Evolutionary conservation across 805 yeast genomes (phyloP), one percentile per base, ranked within the genome.

Genomic region (Pichia nakasei): DNA sequence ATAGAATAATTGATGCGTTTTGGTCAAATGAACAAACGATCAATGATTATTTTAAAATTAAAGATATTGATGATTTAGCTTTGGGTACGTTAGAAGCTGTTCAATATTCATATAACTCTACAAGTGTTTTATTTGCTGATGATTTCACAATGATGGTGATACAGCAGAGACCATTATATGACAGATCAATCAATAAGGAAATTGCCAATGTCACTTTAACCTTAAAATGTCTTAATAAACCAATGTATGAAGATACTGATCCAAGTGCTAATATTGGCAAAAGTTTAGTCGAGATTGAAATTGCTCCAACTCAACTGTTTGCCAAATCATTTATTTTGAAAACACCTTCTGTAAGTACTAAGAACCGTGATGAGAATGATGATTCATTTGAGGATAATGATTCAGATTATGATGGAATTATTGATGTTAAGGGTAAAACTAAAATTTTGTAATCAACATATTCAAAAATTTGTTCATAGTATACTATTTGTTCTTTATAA

Each of bases 401-500:
- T 29, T 58, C 52, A 40, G 53, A 45, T 18, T 32, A 18, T 19
- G 44, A 41, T 32, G 47, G 39, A 9, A 49, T 56, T 41, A 58
- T 60, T 27, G 60, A 57, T 43, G 52, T 61, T 21, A 50, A 58
- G 29, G 66, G 65, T 22, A 55, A 46, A 35, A 61, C 65, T 15
- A 57, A 48, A 43, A 47, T 34, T 24, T 35, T 42, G 36, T 45
- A 38, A n/a, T n/a, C n/a, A n/a, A 35, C 20, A 17, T 20, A 22
- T 7, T 22, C 21, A 19, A 17, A 38, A 24, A 31, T 4, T n/a
- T 37, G 32, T 36, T 20, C 4, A 29, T 36, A 33, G 19, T 8
- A 15, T n/a, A 39, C 24, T 34, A 27, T 22, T 22, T 6, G n/a
- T 41, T 35, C 2, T 35, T 24, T 24, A 24, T 24, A 24, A 24